phyloP scores from a whole-genome alignment of 1,139 yeast species.

The Saccharomycopsis hybrid region DNA sequence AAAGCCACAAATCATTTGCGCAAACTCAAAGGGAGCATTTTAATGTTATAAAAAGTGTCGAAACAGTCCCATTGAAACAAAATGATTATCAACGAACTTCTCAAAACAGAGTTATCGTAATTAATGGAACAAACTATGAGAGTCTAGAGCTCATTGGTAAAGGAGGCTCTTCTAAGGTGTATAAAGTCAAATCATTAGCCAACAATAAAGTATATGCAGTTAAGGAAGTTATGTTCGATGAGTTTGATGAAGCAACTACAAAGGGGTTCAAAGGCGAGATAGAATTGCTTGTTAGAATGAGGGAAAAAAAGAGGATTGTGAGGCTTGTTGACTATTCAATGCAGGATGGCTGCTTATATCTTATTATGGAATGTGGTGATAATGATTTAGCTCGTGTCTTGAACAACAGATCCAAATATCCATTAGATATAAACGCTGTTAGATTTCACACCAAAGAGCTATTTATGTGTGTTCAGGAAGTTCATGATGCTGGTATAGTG shows the following conservation, averaged over 20 bases:
- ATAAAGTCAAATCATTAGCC: conserved; percentile 57
- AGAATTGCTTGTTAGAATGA: conserved; percentile 57
- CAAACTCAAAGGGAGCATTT: conserved; percentile 5
- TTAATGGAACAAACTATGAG: conserved; percentile 64
- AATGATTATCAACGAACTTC: not conserved
- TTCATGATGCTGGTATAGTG: conserved; percentile 81
- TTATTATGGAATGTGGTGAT: conserved; percentile 96
- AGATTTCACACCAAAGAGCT: conserved; percentile 77
- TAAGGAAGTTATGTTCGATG: conserved; percentile 75
- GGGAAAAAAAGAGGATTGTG: conserved; percentile 68
- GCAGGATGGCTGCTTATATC: conserved; percentile 52
- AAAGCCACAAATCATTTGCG: not conserved
- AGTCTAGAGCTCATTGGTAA: conserved; percentile 75
- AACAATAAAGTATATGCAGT: conserved; percentile 65
- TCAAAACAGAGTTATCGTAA: conserved; percentile 24
- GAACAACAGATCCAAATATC: conserved; percentile 44
- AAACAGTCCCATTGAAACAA: conserved; percentile 10
- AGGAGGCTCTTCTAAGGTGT: conserved; percentile 94
- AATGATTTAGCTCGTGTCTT: conserved; percentile 82
- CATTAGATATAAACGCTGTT: conserved; percentile 72
- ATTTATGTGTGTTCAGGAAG: conserved; percentile 78
- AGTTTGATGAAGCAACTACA: conserved; percentile 68
- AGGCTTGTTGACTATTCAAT: conserved; percentile 69
- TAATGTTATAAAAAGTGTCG: conserved; percentile 3
- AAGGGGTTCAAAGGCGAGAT: conserved; percentile 88